Conservation (phyloP, 495 filamentous ascomycete species). For the Recurvomyces mirabilis region DNA sequence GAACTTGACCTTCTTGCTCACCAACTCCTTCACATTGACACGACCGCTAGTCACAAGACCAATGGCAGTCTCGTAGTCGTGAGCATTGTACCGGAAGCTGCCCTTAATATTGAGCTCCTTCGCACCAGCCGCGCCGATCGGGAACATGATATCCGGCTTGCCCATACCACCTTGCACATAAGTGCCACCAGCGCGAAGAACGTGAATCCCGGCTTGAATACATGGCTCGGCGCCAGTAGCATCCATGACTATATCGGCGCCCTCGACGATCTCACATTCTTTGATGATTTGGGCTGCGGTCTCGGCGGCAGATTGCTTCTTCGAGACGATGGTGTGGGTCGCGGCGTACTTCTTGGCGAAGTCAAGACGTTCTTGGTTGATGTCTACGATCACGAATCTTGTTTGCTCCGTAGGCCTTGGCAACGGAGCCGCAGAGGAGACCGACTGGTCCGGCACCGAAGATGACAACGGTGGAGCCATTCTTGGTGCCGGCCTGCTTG, state of each 20-base stretch:
- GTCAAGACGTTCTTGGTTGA: slow-evolving; percentile 54
- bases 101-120: slow-evolving; percentile 77
- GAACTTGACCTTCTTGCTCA: slow-evolving; percentile 60
- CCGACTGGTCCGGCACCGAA: slow-evolving; percentile 83
- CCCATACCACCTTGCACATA: slow-evolving; percentile 86
- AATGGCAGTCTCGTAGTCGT: slow-evolving; percentile 70
- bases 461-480: slow-evolving; percentile 64
- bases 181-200: slow-evolving; percentile 57
- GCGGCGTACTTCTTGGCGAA: slow-evolving; percentile 59
- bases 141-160: slow-evolving; percentile 62
- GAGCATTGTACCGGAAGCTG: slow-evolving; percentile 70
- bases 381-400: slow-evolving; percentile 67
- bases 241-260: slow-evolving; percentile 73
- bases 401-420: slow-evolving; percentile 63
- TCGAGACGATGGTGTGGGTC: slow-evolving; percentile 52
- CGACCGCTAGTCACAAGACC: slow-evolving; percentile 51
- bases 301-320: slow-evolving; percentile 45
- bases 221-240: slow-evolving; percentile 68
- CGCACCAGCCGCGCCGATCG: slow-evolving; percentile 66
- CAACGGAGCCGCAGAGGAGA: slow-evolving; percentile 67
- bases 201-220: slow-evolving; percentile 64
- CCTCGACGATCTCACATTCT: slow-evolving; percentile 41
- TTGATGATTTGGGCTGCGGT: slow-evolving; percentile 48
- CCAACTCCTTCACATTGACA: slow-evolving; percentile 59
- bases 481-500: slow-evolving; percentile 52